These are phyloP conservation scores for Monascus ruber DNA, from an alignment of 2,329 filamentous ascomycete genomes.

Conservation along the genomic window DNA sequence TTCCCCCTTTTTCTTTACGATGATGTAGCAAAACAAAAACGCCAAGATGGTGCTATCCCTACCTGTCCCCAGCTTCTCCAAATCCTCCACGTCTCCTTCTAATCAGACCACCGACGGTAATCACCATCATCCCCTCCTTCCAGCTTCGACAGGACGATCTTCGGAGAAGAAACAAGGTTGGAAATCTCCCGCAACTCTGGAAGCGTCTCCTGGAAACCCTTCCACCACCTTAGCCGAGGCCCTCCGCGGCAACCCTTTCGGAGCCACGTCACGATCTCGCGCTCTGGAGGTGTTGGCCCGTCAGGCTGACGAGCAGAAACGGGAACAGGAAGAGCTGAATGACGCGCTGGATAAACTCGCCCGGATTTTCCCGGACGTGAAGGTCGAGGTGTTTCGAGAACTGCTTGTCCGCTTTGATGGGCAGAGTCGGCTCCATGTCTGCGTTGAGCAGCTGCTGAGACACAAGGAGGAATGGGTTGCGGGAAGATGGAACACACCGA, in stretches of 20 bases:
- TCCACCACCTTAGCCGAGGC: slow-evolving; percentile 32
- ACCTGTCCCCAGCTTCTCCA: slow-evolving; percentile 25
- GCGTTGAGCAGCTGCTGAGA: slow-evolving; percentile 36
- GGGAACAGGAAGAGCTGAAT: slow-evolving; percentile 31
- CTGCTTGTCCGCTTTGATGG: slow-evolving; percentile 36
- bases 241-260: slow-evolving; percentile 34
- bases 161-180: slow-evolving; percentile 5
- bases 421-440: slow-evolving; percentile 35
- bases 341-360: slow-evolving; percentile 29
- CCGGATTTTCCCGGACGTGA: slow-evolving; percentile 35
- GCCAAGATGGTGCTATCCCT: slow-evolving; percentile 29
- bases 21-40: slow-evolving; percentile 20
- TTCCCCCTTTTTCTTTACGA: slow-evolving; percentile 6
- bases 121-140: slow-evolving; percentile 7
- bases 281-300: slow-evolving; percentile 8
- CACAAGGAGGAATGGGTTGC: slow-evolving; percentile 37
- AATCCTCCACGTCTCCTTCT: slow-evolving; percentile 15
- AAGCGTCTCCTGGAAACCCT: slow-evolving; percentile 10
- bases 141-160: slow-evolving; percentile 7
- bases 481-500: slow-evolving; percentile 33
- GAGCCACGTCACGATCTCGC: slow-evolving; percentile 19
- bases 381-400: slow-evolving; percentile 38
- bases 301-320: slow-evolving; percentile 19
- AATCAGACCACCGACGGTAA: slow-evolving; percentile 13
- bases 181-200: slow-evolving; percentile 1